phyloP scores from a whole-genome alignment of 2,329 filamentous ascomycete species.

The Trichoderma citrinoviride region DNA sequence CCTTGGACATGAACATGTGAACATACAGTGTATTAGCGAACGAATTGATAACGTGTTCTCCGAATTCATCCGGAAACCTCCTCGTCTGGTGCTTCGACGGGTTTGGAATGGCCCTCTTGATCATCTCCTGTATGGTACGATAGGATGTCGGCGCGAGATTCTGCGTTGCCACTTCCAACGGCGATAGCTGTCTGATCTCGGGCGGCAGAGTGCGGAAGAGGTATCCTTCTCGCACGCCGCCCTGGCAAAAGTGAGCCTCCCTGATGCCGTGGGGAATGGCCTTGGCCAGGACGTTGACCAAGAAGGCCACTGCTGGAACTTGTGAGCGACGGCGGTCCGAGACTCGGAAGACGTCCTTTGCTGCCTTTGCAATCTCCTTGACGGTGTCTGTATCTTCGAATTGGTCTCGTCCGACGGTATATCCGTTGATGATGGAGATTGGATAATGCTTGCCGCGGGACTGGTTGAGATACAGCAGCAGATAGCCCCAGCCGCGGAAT shows the following conservation, averaged over 20 bases:
- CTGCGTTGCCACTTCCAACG: conserved; percentile 58
- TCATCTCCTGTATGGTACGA: conserved; percentile 44
- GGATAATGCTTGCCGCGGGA: conserved; percentile 61
- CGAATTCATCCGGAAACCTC: conserved; percentile 42
- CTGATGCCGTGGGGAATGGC: conserved; percentile 59
- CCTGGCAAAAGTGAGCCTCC: conserved; percentile 66
- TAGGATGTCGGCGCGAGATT: conserved; percentile 50
- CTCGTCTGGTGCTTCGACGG: conserved; percentile 27
- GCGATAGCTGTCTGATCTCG: conserved; percentile 50
- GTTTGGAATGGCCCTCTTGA: conserved; percentile 48
- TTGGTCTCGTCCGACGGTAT: conserved; percentile 47
- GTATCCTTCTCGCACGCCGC: conserved; percentile 66
- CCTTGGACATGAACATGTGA: conserved; percentile 50
- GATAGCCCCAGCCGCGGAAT: conserved; percentile 69
- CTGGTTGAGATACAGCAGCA: conserved; percentile 58
- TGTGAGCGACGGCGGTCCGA: conserved; percentile 63
- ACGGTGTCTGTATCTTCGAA: conserved; percentile 49
- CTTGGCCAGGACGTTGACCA: conserved; percentile 60
- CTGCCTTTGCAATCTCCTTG: conserved; percentile 35
- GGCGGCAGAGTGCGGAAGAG: conserved; percentile 54
- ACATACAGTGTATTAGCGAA: conserved; percentile 59
- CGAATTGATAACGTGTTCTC: conserved; percentile 48
- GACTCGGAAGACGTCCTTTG: conserved; percentile 55
- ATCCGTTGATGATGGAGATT: conserved; percentile 71
- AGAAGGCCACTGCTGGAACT: conserved; percentile 65